Base-by-base conservation (phyloP, 805 yeast genomes). In the Kazachstania martiniae region DNA sequence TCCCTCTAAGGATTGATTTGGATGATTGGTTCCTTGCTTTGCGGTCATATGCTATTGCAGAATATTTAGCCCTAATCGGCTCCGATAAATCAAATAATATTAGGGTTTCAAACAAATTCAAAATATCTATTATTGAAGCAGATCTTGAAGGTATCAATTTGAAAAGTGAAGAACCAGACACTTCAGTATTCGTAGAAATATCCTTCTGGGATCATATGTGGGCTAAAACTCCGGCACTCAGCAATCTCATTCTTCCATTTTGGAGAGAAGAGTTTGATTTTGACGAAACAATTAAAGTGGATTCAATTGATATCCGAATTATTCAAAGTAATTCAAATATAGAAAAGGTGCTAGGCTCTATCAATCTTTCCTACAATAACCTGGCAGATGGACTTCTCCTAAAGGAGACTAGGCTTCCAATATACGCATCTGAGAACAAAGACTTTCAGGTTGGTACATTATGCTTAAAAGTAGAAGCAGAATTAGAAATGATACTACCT, bases 241-340 rank as follows among this genome's bases (percentile, higher is more conserved):
- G 63, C 23, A 60, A 68, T 28, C 36, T 53, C 3, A 42, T 53
- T 0, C 65, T 66, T 34, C 87, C 94, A 1, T 83, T 83, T 49
- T 87, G 95, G 91, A 73, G 86, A 48, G 95, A 87, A 47, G 72
- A 66, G 28, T 80, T 82, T 47, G 58, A 67, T 2, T 59, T 80
- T n/a, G 72, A 75, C 31, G 59, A 77, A 26, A 78, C 82, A 8
- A 33, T 60, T 5, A 39, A 65, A 28, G 72, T 75, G 3, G 71
- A 65, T 46, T 65, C 62, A 49, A 62, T 74, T 41, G 71, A 62
- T 41, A 64, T 72, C 12, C 55, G 62, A 29, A 61, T 72, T 35
- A 75, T 61, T 44, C 49, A 29, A 30, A 32, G 21, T 13, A 15
- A 55, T 29, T 49, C 54, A 33, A 18, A 51, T 2, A 39, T 41